phyloP scores from a whole-genome alignment of 805 yeast species.

The fission yeast (Schizosaccharomyces pombe) region DNA sequence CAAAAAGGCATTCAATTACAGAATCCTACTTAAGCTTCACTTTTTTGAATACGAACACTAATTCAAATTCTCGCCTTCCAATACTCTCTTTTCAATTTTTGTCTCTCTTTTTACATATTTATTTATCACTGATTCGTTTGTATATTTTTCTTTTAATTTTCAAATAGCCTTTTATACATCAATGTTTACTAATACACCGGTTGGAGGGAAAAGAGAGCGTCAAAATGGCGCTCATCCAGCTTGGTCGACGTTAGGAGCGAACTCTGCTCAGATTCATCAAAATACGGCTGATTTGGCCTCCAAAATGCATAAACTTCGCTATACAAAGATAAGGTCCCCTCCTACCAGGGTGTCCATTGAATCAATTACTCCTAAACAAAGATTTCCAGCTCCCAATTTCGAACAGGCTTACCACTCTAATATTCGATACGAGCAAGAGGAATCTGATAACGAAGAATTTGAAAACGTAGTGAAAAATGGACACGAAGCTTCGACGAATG shows the following conservation, averaged over 20 bases:
- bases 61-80: no score
- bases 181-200: constrained; percentile 1
- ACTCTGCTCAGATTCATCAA: background rate
- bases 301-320: background rate
- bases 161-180: background rate
- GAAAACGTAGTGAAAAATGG: background rate
- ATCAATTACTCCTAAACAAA: background rate
- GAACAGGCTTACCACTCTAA: background rate
- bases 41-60: no score
- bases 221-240: background rate
- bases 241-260: background rate
- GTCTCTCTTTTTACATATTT: no score
- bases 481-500: background rate
- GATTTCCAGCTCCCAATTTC: background rate
- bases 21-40: no score
- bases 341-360: background rate
- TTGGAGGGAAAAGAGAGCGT: constrained; percentile 1
- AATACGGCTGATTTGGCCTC: background rate
- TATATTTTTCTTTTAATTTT: background rate
- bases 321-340: background rate
- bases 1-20: no score
- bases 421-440: background rate
- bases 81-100: no score
- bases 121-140: no score
- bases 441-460: background rate